Conservation (phyloP, 2,329 filamentous ascomycete genomes). For the Fusarium sp. region DNA sequence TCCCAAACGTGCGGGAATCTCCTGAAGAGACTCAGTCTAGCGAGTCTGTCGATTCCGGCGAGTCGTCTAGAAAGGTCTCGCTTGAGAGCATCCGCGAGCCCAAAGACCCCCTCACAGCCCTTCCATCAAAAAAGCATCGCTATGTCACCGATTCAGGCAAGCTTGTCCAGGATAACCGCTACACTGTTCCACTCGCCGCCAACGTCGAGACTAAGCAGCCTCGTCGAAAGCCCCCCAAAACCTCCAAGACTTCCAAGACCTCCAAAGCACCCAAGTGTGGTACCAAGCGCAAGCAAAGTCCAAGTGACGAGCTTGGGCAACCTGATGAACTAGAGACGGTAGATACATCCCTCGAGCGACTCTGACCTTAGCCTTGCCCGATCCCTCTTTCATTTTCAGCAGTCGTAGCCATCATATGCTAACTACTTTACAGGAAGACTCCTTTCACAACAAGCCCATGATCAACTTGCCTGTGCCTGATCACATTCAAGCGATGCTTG, state of each 20-base stretch:
- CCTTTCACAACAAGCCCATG: slow-evolving; percentile 83
- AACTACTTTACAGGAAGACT: slow-evolving; percentile 75
- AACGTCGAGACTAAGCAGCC: slow-evolving; percentile 13
- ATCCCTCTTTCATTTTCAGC: neutral
- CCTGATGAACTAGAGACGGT: slow-evolving; percentile 25
- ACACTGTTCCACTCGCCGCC: slow-evolving; percentile 14
- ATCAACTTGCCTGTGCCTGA: slow-evolving; percentile 90
- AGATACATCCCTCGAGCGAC: slow-evolving; percentile 13
- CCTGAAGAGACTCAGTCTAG: slow-evolving; percentile 1
- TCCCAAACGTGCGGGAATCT: slow-evolving; percentile 17
- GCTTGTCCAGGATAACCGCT: slow-evolving; percentile 16
- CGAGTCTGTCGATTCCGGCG: neutral
- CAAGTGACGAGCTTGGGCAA: neutral
- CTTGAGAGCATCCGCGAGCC: slow-evolving; percentile 19
- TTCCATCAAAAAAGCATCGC: slow-evolving; percentile 15
- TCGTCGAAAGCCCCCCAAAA: slow-evolving; percentile 14
- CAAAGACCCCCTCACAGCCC: slow-evolving; percentile 21
- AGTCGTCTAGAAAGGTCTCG: slow-evolving; percentile 11
- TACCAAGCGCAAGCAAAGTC: slow-evolving; percentile 25
- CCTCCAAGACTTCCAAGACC: slow-evolving; percentile 8
- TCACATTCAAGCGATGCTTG: slow-evolving; percentile 87
- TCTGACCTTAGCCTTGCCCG: neutral
- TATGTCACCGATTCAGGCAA: slow-evolving; percentile 28
- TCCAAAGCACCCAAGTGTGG: slow-evolving; percentile 4
- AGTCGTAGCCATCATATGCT: slow-evolving; percentile 21